Base-by-base conservation (phyloP, 768 basidiomycete species). In the Rhizopogon rudus region DNA sequence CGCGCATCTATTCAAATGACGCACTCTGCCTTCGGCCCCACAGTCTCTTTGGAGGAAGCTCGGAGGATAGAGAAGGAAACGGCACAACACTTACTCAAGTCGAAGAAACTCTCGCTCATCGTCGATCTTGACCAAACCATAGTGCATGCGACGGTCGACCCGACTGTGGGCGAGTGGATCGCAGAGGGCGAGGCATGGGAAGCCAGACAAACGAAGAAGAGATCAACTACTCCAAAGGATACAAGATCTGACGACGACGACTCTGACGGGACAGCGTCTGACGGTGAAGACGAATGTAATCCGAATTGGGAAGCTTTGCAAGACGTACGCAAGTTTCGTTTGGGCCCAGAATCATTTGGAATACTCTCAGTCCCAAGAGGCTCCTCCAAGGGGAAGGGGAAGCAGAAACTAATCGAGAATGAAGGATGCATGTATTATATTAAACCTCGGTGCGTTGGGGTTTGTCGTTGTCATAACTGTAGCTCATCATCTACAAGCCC, bases 121-220 rank as follows among this genome's bases (percentile, higher is more conserved):
- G 96, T 99, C 63, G 97, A 99, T 76, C 82, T 99, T 35, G 97
- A 99, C 73, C 97, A 99, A 70, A 99, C 97, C 12, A 94, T 98
- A 67, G 92, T 99, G 3, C 97, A 99, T 65, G 96, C 97, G 7
- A 98, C 96, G 0, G 95, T 98, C 25, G 97, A 99, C 71, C 96
- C 97, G 5, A 98, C 97, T 0, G 93, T 98, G 1, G 95, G 93
- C 33, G 96, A 98, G 68, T 98, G 97, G 97, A 91, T 97, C 64
- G 68, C 80, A 2, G 92, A 93, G 61, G 91, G 91, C 20, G 84
- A 87, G 65, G 81, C 81, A 43, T 93, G 88, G 88, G 88, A 93
- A 63, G 77, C 78, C 43, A 76, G 78, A 48, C 82, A 83, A 55
- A 67, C 74, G 5, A 74, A 72, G 63, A 75, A 73, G 55, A 71